phyloP scores from a whole-genome alignment of 2,329 filamentous ascomycete species.

The Microdochium nivale region DNA sequence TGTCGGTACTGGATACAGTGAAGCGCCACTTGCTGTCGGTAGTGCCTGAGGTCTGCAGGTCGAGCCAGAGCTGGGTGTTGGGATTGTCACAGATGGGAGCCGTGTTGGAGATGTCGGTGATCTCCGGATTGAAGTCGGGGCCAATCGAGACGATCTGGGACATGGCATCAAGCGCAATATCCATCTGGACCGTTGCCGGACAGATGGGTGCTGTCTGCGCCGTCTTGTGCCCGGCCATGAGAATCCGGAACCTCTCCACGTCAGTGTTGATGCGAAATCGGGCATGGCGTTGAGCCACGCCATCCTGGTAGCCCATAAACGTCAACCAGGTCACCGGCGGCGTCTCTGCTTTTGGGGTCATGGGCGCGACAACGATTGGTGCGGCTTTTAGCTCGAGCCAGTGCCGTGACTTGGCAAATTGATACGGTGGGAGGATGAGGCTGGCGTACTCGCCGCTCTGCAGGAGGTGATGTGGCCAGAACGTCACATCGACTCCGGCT shows the following conservation, averaged over 20 bases:
- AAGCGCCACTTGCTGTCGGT: not conserved
- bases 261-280: slow-evolving; percentile 30
- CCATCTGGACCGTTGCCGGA: slow-evolving; percentile 24
- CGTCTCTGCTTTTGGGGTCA: not conserved
- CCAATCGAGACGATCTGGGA: slow-evolving; percentile 13
- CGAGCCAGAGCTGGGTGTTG: not conserved
- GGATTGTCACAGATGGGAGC: not conserved
- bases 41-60: not conserved
- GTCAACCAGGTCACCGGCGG: slow-evolving; percentile 1
- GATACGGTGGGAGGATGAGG: slow-evolving; percentile 16
- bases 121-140: slow-evolving; percentile 5
- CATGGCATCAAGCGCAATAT: slow-evolving; percentile 20
- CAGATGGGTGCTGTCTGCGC: slow-evolving; percentile 23
- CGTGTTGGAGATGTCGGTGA: not conserved
- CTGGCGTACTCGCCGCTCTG: slow-evolving; percentile 4
- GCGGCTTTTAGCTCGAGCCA: slow-evolving; percentile 19
- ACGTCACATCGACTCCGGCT: slow-evolving; percentile 3
- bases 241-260: slow-evolving; percentile 18
- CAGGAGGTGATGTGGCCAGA: slow-evolving; percentile 14
- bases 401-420: slow-evolving; percentile 17
- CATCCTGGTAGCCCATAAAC: slow-evolving; percentile 5
- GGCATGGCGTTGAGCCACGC: slow-evolving; percentile 5
- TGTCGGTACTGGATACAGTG: not conserved
- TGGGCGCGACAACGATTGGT: slow-evolving; percentile 5
- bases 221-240: slow-evolving; percentile 27